These are phyloP conservation scores for Sporothrix inflata DNA, from an alignment of 2,329 filamentous ascomycete genomes.

Conservation along the genomic window DNA sequence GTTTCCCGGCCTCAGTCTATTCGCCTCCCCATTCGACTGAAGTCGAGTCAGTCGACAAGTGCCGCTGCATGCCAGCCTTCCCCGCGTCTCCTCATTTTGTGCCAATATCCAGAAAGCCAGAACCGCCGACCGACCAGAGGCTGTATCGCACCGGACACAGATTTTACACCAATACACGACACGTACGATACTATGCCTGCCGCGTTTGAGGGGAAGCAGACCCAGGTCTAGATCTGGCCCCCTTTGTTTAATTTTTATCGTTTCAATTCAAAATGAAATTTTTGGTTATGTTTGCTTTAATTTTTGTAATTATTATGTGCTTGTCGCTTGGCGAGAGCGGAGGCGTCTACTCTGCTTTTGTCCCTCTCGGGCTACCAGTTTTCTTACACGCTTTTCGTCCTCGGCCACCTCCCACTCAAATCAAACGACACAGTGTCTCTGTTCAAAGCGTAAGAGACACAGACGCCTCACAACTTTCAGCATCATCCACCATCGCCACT, in stretches of 20 bases:
- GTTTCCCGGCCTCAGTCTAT: background rate
- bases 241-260: background rate
- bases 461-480: background rate
- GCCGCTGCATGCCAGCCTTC: background rate
- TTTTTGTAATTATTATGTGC: conserved; percentile 23
- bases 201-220: conserved; percentile 6
- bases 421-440: background rate
- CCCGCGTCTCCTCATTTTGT: background rate
- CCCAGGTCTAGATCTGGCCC: background rate
- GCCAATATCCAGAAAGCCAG: background rate
- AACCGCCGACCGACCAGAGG: background rate
- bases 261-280: background rate
- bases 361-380: background rate
- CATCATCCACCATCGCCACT: background rate
- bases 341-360: conserved; percentile 5
- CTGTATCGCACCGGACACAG: background rate
- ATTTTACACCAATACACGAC: background rate
- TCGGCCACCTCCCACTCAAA: background rate
- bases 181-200: background rate
- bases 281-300: conserved; percentile 5
- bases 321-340: conserved; percentile 5
- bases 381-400: background rate
- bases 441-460: conserved; percentile 19
- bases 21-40: background rate
- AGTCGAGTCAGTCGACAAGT: conserved; percentile 6